Evolutionary conservation across 1,284 basidiomycete species (phyloP).

Genomic region (Cystobasidium slooffiae): DNA sequence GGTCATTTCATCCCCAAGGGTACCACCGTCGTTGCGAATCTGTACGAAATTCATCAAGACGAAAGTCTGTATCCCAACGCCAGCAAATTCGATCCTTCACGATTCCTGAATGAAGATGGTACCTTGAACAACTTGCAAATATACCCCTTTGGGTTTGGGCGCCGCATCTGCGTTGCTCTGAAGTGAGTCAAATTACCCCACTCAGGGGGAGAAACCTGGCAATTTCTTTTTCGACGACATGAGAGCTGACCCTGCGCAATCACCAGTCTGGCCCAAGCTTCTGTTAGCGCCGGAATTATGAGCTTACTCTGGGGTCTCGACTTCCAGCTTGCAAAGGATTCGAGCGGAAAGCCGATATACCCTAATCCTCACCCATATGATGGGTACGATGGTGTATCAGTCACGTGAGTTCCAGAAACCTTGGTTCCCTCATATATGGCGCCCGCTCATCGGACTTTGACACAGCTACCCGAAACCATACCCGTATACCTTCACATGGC

Average conservation of each 20-base stretch:
- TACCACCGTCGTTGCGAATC: conserved; percentile 53
- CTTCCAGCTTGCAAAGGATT: conserved; percentile 5
- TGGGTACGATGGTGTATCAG: conserved; percentile 3
- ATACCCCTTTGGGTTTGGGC: conserved; percentile 4
- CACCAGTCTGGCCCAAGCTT: conserved; percentile 4
- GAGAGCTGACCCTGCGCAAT: no score
- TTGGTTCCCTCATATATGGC: background rate
- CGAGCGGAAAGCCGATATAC: background rate
- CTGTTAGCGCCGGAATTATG: background rate
- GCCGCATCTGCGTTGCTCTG: conserved; percentile 3
- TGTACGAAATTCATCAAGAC: conserved; percentile 53
- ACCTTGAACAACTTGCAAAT: conserved; percentile 9
- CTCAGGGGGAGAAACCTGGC: no score
- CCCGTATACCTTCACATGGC: conserved; percentile 3
- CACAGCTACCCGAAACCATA: conserved; percentile 1
- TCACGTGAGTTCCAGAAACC: background rate
- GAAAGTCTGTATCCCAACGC: conserved; percentile 46
- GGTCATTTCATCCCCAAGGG: conserved; percentile 54
- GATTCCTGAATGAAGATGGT: conserved; percentile 27
- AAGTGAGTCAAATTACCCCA: no score
- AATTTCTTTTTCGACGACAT: no score
- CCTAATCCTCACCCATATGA: conserved; percentile 9
- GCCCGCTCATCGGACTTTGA: background rate
- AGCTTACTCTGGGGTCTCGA: background rate
- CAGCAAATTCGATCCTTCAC: conserved; percentile 40